Percentiles rank a stretch among this genome's conserved stretches.
Evolutionary conservation across 2,329 filamentous ascomycete species (phyloP).

Genomic region (Aspergillus sclerotialis): DNA sequence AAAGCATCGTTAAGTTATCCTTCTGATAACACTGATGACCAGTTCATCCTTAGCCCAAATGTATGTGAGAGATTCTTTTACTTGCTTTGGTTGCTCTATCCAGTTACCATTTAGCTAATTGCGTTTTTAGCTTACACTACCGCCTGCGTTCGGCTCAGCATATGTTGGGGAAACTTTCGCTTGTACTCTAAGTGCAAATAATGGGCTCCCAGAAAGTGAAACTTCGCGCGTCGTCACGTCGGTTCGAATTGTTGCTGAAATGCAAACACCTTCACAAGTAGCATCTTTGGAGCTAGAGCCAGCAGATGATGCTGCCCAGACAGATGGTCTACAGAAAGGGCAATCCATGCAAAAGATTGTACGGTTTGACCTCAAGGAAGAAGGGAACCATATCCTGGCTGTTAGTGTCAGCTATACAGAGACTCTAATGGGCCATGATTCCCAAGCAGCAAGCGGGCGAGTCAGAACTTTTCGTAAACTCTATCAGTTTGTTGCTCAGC

Average conservation of each 20-base stretch:
- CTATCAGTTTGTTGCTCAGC: slow-evolving; percentile 93
- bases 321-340: slow-evolving; percentile 36
- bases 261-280: slow-evolving; percentile 81
- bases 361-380: slow-evolving; percentile 82
- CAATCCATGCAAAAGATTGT: slow-evolving; percentile 75
- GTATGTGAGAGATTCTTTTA: slow-evolving; percentile 19
- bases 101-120: slow-evolving; percentile 8
- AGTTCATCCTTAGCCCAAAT: slow-evolving; percentile 52
- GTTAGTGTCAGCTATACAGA: slow-evolving; percentile 95
- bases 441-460: slow-evolving; percentile 49
- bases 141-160: slow-evolving; percentile 84
- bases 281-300: slow-evolving; percentile 53
- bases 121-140: slow-evolving; percentile 60
- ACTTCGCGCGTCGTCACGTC: slow-evolving; percentile 55
- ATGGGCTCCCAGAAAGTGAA: slow-evolving; percentile 54
- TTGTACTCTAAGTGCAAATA: slow-evolving; percentile 93
- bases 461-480: slow-evolving; percentile 86
- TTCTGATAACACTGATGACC: slow-evolving; percentile 39
- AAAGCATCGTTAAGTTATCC: slow-evolving; percentile 72
- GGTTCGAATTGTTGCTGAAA: slow-evolving; percentile 80
- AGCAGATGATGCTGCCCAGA: slow-evolving; percentile 41
- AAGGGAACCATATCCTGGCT: slow-evolving; percentile 86
- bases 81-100: too few relatives aligned
- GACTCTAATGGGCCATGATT: slow-evolving; percentile 49
- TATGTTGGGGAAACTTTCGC: slow-evolving; percentile 94